A percentile compares a stretch with the other conserved stretches of the same genome.
Evolutionary conservation across 2,329 filamentous ascomycete genomes (phyloP).

Genomic region (Trichoderma breve): DNA sequence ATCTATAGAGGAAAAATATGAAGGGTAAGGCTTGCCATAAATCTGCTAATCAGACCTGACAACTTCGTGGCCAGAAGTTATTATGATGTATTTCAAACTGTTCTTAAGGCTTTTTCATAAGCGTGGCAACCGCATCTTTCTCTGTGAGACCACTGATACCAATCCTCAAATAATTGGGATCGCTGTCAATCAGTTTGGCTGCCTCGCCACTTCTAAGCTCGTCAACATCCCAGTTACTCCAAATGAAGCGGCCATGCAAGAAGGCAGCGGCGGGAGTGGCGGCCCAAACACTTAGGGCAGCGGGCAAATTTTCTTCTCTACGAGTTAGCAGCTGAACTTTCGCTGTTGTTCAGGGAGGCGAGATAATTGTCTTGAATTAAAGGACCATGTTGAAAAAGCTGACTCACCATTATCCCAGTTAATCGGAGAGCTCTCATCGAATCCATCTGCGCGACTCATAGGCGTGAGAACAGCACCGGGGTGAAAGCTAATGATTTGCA

Average conservation of each 20-base stretch:
- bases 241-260: neutral
- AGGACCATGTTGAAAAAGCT: neutral
- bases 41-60: neutral
- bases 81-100: neutral
- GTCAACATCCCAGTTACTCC: neutral
- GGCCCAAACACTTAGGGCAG: neutral
- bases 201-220: neutral
- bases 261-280: neutral
- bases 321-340: neutral
- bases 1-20: neutral
- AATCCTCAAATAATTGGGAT: neutral
- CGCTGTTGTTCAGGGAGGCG: rapidly evolving
- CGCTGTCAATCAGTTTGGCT: neutral
- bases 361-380: too few relatives aligned
- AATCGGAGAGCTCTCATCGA: neutral
- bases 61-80: neutral
- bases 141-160: neutral
- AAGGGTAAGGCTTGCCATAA: neutral
- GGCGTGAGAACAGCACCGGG: neutral
- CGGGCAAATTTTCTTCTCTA: neutral
- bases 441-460: neutral
- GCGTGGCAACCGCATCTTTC: neutral
- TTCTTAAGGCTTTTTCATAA: neutral
- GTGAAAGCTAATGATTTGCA: neutral
- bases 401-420: neutral